Percentiles rank a stretch among this genome's conserved stretches.
Evolutionary conservation across 441 rosid species (phyloP).

Genomic region (Daphne laureola): DNA sequence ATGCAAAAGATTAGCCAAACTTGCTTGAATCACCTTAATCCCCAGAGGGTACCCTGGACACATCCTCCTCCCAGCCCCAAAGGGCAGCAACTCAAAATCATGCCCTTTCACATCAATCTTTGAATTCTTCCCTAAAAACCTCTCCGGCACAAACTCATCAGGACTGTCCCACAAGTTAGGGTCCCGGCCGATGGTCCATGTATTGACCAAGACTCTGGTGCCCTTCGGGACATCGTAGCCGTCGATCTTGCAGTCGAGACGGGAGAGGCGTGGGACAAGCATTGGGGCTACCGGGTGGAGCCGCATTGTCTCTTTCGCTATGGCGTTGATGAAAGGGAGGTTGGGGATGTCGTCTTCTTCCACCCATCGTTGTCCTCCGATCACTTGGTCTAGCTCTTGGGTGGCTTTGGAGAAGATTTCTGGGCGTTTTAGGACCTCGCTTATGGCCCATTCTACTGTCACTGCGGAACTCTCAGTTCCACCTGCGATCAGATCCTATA

Average conservation of each 20-base stretch:
- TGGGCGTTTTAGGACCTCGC: constrained; percentile 29
- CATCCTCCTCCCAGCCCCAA: constrained; percentile 43
- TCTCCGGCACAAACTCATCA: constrained; percentile 25
- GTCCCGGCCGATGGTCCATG: constrained; percentile 31
- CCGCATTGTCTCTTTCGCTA: constrained; percentile 32
- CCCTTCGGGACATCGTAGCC: constrained; percentile 30
- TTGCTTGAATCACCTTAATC: constrained; percentile 30
- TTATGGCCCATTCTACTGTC: constrained; percentile 37
- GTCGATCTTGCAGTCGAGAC: constrained; percentile 21
- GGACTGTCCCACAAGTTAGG: constrained; percentile 27
- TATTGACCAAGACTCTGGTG: constrained; percentile 22
- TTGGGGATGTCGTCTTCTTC: constrained; percentile 25
- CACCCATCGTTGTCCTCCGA: constrained; percentile 30
- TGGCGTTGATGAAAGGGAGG: constrained; percentile 28
- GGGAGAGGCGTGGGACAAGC: constrained; percentile 23
- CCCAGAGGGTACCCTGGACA: constrained; percentile 37
- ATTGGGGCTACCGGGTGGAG: constrained; percentile 37
- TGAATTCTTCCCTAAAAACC: constrained; percentile 24
- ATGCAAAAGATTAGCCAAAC: constrained; percentile 34
- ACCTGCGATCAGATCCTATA: constrained; percentile 35
- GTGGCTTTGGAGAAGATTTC: constrained; percentile 24
- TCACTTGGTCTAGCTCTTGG: constrained; percentile 29
- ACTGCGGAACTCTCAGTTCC: constrained; percentile 40
- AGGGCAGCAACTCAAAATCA: constrained; percentile 30
- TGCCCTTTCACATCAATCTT: constrained; percentile 33